Evolutionary conservation across 73 alveolate species (phyloP).

Genomic region (Effrenium voratum): DNA sequence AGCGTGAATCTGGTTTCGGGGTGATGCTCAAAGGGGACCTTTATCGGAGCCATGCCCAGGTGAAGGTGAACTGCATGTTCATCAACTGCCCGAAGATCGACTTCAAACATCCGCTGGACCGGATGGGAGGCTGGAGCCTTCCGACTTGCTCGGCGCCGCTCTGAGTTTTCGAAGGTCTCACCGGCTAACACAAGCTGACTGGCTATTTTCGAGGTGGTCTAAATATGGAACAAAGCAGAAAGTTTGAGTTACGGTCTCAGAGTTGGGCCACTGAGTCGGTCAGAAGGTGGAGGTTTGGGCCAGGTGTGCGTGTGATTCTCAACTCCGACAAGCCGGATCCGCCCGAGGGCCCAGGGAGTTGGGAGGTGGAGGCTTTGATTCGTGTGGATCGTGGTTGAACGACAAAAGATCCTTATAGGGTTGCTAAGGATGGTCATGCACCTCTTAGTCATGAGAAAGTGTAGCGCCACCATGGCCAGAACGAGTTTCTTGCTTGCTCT

Average conservation of each 20-base stretch:
- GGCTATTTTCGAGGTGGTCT: no score
- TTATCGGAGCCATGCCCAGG: no score
- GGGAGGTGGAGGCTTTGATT: background rate
- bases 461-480: background rate
- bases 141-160: background rate
- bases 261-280: no score
- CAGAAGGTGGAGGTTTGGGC: no score
- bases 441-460: background rate
- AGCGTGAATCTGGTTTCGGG: background rate
- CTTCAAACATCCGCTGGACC: constrained; percentile 82
- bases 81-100: constrained; percentile 87
- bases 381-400: no score
- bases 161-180: no score
- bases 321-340: constrained; percentile 82
- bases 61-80: constrained; percentile 87
- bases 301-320: constrained; percentile 77
- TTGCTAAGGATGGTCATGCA: background rate
- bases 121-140: constrained; percentile 38
- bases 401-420: background rate
- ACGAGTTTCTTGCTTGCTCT: background rate
- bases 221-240: no score
- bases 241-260: no score
- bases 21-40: no score
- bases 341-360: background rate
- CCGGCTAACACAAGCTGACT: no score